phyloP scores from a whole-genome alignment of 441 rosid genomes.

The Mallotus repandus region DNA sequence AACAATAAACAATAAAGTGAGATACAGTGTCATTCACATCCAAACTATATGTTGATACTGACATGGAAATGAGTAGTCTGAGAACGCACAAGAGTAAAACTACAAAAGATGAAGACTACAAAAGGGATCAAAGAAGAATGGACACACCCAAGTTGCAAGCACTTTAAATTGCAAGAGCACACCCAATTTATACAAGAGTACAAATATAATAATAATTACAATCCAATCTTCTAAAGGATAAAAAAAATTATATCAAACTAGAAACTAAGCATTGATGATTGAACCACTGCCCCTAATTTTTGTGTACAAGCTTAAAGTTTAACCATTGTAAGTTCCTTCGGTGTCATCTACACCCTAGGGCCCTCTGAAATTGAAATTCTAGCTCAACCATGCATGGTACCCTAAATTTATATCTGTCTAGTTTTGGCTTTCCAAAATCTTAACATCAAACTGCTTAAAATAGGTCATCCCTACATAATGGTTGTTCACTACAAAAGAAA shows the following conservation, averaged over 20 bases:
- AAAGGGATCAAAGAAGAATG: not conserved
- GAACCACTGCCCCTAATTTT: too few relatives aligned
- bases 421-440: too few relatives aligned
- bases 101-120: not conserved
- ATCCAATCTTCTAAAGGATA: not conserved
- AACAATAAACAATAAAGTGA: conserved; percentile 19
- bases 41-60: conserved; percentile 6
- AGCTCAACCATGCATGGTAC: not conserved
- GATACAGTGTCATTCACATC: not conserved
- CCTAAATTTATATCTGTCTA: too few relatives aligned
- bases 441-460: too few relatives aligned
- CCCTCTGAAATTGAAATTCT: not conserved
- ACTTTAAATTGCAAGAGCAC: not conserved
- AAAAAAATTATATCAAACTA: not conserved
- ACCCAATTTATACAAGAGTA: not conserved
- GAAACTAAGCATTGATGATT: too few relatives aligned
- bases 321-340: too few relatives aligned
- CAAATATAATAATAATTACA: not conserved
- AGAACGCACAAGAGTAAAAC: not conserved
- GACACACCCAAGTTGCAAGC: not conserved
- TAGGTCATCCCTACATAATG: too few relatives aligned
- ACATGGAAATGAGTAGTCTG: conserved; percentile 15
- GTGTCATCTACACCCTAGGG: not conserved
- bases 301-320: too few relatives aligned
- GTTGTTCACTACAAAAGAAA: too few relatives aligned